phyloP scores from a whole-genome alignment of 192 early-diverging fungal genomes.

The Globomyces pollinis-pini region DNA sequence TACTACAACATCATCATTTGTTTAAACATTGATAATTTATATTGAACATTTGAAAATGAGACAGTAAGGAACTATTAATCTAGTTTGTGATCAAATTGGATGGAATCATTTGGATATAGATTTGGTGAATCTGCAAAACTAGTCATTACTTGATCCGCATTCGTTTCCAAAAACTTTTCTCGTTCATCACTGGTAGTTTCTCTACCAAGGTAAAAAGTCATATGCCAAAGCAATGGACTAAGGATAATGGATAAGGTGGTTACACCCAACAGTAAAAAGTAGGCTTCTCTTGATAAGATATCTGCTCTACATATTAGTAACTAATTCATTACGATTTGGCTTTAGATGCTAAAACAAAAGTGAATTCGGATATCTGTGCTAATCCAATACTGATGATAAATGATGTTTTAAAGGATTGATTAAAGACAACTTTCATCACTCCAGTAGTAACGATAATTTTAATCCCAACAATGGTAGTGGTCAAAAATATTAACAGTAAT shows the following conservation, averaged over 20 bases:
- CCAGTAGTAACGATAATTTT: slow-evolving; percentile 30
- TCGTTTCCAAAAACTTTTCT: background rate
- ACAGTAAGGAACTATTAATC: background rate
- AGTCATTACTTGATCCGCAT: background rate
- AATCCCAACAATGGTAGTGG: slow-evolving; percentile 35
- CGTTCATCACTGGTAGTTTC: background rate
- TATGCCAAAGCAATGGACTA: slow-evolving; percentile 49
- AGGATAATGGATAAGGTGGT: slow-evolving; percentile 42
- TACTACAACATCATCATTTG: background rate
- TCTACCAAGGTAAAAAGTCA: background rate
- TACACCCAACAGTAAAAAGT: slow-evolving; percentile 43
- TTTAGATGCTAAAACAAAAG: slow-evolving; percentile 46
- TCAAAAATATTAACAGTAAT: slow-evolving; percentile 34
- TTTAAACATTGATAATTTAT: background rate
- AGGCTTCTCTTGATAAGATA: slow-evolving; percentile 45
- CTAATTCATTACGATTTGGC: slow-evolving; percentile 46
- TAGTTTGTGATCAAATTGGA: background rate
- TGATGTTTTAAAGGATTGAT: slow-evolving; percentile 22
- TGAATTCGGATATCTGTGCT: slow-evolving; percentile 51
- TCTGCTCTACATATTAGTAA: slow-evolving; percentile 7
- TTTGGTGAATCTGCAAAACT: background rate
- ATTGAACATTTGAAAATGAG: background rate
- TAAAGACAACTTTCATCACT: slow-evolving; percentile 31
- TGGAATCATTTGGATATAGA: background rate
- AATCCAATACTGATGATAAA: slow-evolving; percentile 40